Percentiles rank a stretch among this genome's conserved stretches.
phyloP scores from a whole-genome alignment of 257 asterid species.

The Nicotiana tabacum region DNA sequence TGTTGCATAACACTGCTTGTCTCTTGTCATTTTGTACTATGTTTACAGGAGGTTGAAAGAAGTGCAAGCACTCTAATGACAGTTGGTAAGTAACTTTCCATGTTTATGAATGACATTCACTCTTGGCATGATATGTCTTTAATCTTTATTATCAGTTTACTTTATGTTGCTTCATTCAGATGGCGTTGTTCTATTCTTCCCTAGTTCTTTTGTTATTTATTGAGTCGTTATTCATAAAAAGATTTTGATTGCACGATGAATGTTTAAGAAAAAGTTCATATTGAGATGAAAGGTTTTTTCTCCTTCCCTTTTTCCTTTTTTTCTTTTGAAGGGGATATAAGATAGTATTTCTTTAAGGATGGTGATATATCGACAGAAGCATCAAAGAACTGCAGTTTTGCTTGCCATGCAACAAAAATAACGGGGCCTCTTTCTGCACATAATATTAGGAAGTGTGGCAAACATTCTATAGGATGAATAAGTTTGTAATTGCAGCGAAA shows the following conservation, averaged over 20 bases:
- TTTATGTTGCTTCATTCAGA: not conserved
- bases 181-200: not conserved
- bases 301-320: not conserved
- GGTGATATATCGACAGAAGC: not conserved
- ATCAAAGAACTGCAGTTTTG: not conserved
- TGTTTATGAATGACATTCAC: not conserved
- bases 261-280: not conserved
- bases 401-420: not conserved
- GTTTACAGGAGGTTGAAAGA: constrained; percentile 81
- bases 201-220: not conserved
- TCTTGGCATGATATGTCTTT: not conserved
- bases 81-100: constrained; percentile 45
- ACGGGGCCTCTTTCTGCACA: not conserved
- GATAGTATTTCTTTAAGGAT: not conserved
- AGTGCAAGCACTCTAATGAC: constrained; percentile 83
- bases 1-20: not conserved
- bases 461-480: not conserved
- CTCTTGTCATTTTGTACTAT: constrained; percentile 11
- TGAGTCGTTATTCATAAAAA: not conserved
- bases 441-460: not conserved
- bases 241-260: not conserved
- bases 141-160: not conserved
- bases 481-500: not conserved
- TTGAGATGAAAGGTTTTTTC: not conserved
- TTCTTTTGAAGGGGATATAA: not conserved